Conservation (phyloP, 441 rosid species). For the Aquilaria agallochum region DNA sequence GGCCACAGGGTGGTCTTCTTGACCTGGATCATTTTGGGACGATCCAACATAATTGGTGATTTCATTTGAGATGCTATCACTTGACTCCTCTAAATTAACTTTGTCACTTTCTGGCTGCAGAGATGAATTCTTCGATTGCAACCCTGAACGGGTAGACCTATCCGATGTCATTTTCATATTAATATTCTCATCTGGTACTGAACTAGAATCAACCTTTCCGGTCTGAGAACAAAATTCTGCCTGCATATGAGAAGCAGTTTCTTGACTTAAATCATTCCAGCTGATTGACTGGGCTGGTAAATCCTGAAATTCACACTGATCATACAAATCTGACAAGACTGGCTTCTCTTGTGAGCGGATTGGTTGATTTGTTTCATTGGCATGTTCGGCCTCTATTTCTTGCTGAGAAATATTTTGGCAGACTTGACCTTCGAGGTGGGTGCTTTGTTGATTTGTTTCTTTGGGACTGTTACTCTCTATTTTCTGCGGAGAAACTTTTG, state of each 20-base stretch:
- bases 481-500: constrained; percentile 18
- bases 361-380: constrained; percentile 31
- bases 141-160: constrained; percentile 22
- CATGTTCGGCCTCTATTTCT: not conserved
- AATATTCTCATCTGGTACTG: constrained; percentile 23
- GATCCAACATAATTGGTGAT: constrained; percentile 17
- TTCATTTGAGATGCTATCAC: constrained; percentile 22
- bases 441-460: constrained; percentile 32
- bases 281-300: constrained; percentile 21
- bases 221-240: constrained; percentile 21
- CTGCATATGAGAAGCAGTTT: constrained; percentile 16
- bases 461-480: constrained; percentile 8
- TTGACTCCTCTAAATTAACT: constrained; percentile 22
- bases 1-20: constrained; percentile 20
- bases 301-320: constrained; percentile 22
- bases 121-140: constrained; percentile 25
- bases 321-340: constrained; percentile 14
- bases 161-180: constrained; percentile 10
- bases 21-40: constrained; percentile 18
- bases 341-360: constrained; percentile 18
- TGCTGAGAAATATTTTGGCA: constrained; percentile 16
- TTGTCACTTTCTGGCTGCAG: constrained; percentile 20
- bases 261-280: constrained; percentile 19
- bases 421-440: constrained; percentile 16
- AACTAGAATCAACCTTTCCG: constrained; percentile 15